These are phyloP conservation scores for Saccharomycopsis hybrid DNA, from an alignment of 1,139 yeast species.

Conservation along the genomic window DNA sequence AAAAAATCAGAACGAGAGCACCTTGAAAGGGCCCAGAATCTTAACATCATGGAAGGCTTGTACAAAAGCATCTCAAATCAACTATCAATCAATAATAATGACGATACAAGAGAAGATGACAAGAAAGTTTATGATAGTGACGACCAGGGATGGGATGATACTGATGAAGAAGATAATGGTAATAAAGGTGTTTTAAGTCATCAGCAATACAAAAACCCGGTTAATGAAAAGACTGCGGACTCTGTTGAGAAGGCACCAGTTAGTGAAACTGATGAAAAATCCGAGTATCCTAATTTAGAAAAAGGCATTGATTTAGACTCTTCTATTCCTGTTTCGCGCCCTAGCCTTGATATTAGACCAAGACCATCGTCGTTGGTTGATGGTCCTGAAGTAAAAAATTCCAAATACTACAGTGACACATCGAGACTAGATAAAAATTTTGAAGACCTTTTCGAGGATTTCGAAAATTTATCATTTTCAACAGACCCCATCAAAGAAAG, in stretches of 20 bases:
- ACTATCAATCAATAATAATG: too few relatives aligned
- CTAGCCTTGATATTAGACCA: neutral
- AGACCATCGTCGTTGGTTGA: neutral
- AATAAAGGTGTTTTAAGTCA: too few relatives aligned
- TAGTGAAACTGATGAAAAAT: too few relatives aligned
- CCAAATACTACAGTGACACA: too few relatives aligned
- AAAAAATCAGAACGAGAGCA: conserved; percentile 13
- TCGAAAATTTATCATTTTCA: conserved; percentile 16
- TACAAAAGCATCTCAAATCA: conserved; percentile 15
- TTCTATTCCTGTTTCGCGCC: neutral
- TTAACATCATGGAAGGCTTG: conserved; percentile 16
- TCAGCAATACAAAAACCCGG: neutral
- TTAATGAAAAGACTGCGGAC: neutral
- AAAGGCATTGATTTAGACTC: neutral
- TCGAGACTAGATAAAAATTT: conserved; percentile 18
- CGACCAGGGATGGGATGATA: conserved; percentile 6
- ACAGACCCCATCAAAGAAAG: too few relatives aligned
- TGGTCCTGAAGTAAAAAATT: neutral
- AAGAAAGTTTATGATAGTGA: neutral
- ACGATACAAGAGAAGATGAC: conserved; percentile 3
- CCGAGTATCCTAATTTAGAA: too few relatives aligned
- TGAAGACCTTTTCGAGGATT: conserved; percentile 20
- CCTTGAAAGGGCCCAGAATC: conserved; percentile 10
- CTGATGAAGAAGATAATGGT: neutral
- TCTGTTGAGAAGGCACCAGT: too few relatives aligned